A percentile compares a stretch with the other conserved stretches of the same genome.
These are phyloP conservation scores for Dendrothele bispora DNA, from an alignment of 768 basidiomycete species.

Conservation along the genomic window DNA sequence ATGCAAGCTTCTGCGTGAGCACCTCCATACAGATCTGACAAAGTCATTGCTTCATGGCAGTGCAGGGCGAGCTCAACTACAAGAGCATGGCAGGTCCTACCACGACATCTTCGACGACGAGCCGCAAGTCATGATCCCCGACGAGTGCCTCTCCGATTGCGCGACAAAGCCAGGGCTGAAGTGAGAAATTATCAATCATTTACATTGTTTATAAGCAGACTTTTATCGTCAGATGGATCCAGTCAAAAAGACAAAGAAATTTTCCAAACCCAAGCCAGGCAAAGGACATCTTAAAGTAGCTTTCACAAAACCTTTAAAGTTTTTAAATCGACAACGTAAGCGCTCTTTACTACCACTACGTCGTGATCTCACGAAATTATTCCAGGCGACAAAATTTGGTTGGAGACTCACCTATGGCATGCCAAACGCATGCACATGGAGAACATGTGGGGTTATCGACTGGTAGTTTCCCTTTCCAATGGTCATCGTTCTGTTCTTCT, in stretches of 20 bases:
- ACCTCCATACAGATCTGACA: not conserved
- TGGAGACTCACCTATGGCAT: constrained; percentile 97
- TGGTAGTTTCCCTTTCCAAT: constrained; percentile 46
- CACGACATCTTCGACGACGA: constrained; percentile 85
- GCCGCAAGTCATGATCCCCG: constrained; percentile 95
- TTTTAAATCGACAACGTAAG: constrained; percentile 76
- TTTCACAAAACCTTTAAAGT: constrained; percentile 57
- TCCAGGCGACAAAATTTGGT: constrained; percentile 84
- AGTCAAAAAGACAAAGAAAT: constrained; percentile 35
- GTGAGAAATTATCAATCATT: constrained; percentile 37
- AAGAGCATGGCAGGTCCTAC: constrained; percentile 90
- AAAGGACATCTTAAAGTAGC: constrained; percentile 56
- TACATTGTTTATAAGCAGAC: not conserved
- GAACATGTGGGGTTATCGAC: constrained; percentile 86
- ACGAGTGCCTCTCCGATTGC: constrained; percentile 81
- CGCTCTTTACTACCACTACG: not conserved
- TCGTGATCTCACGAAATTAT: constrained; percentile 1
- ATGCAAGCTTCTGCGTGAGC: constrained; percentile 72
- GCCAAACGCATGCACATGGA: constrained; percentile 97
- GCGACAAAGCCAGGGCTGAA: constrained; percentile 82
- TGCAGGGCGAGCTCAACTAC: constrained; percentile 68
- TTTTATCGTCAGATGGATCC: constrained; percentile 44
- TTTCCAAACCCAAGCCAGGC: constrained; percentile 61
- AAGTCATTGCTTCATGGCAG: not conserved
- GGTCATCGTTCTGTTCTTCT: not conserved